A percentile compares a stretch with the other conserved stretches of the same genome.
Evolutionary conservation across 148 eudicot genomes (phyloP).

Genomic region (Pouteria glomerata): DNA sequence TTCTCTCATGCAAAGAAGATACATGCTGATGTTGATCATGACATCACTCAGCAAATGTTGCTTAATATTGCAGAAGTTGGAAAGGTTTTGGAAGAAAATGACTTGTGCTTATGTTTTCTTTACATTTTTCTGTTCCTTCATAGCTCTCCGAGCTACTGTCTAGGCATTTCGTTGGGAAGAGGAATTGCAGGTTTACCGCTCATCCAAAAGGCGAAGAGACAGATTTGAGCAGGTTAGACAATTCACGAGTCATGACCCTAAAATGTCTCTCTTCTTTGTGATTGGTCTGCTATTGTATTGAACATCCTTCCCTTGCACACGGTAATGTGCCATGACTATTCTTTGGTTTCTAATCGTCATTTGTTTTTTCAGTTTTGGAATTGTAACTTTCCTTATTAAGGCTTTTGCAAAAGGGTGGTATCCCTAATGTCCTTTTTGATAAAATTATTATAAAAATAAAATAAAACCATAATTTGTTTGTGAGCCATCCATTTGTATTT

Average conservation of each 20-base stretch:
- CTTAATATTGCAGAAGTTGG: no score
- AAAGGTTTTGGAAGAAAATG: no score
- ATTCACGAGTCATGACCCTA: not conserved
- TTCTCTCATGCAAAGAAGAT: not conserved
- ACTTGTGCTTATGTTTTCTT: no score
- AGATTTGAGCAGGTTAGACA: conserved; percentile 65
- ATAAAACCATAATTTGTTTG: no score
- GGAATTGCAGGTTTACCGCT: conserved; percentile 42
- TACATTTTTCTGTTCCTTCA: no score
- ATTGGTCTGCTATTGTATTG: not conserved
- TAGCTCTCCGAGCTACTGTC: no score
- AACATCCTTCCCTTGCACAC: not conserved
- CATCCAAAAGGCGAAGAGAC: conserved; percentile 71
- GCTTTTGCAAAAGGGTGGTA: no score
- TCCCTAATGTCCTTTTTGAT: no score
- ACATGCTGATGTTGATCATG: not conserved
- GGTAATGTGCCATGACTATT: not conserved
- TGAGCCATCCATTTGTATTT: no score
- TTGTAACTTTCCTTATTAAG: no score
- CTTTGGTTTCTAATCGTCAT: not conserved
- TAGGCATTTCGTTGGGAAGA: conserved; percentile 81
- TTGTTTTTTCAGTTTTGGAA: not conserved
- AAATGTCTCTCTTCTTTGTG: not conserved
- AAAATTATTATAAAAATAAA: no score
- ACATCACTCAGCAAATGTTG: conserved; percentile 10